Evolutionary conservation across 352 stramenopile genomes (phyloP).

Genomic region (Phytopythium vexans): DNA sequence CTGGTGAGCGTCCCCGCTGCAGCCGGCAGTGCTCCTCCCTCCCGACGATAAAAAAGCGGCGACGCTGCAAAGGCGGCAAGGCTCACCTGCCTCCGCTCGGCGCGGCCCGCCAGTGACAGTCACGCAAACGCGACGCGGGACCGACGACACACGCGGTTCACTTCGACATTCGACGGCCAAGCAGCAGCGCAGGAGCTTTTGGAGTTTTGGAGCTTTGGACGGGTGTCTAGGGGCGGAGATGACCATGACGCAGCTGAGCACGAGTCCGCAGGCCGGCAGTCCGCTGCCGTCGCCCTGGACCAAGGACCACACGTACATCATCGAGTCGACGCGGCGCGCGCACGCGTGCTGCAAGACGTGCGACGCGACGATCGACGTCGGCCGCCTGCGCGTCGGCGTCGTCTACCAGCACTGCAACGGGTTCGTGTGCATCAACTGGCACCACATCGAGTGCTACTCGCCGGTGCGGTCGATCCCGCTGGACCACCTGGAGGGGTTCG

Average conservation of each 20-base stretch:
- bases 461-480: slow-evolving; percentile 53
- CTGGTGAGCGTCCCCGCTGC: too few relatives aligned
- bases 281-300: slow-evolving; percentile 60
- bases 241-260: slow-evolving; percentile 27
- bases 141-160: background rate
- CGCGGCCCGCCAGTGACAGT: background rate
- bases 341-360: slow-evolving; percentile 78
- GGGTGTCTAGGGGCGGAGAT: background rate
- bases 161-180: background rate
- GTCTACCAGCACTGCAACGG: slow-evolving; percentile 80
- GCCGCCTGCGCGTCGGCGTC: slow-evolving; percentile 67
- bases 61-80: too few relatives aligned
- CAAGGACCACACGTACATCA: slow-evolving; percentile 78
- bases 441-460: slow-evolving; percentile 80
- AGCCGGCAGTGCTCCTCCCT: too few relatives aligned
- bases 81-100: too few relatives aligned
- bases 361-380: slow-evolving; percentile 59
- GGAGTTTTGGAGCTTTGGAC: too few relatives aligned
- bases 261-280: slow-evolving; percentile 14
- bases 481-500: slow-evolving; percentile 64
- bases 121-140: background rate
- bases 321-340: slow-evolving; percentile 63
- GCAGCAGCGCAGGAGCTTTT: background rate
- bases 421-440: slow-evolving; percentile 85
- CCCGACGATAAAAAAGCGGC: too few relatives aligned